Evolutionary conservation across 2,329 filamentous ascomycete species (phyloP), one percentile per base, ranked within the genome.

Genomic region (Piedraia hortae): DNA sequence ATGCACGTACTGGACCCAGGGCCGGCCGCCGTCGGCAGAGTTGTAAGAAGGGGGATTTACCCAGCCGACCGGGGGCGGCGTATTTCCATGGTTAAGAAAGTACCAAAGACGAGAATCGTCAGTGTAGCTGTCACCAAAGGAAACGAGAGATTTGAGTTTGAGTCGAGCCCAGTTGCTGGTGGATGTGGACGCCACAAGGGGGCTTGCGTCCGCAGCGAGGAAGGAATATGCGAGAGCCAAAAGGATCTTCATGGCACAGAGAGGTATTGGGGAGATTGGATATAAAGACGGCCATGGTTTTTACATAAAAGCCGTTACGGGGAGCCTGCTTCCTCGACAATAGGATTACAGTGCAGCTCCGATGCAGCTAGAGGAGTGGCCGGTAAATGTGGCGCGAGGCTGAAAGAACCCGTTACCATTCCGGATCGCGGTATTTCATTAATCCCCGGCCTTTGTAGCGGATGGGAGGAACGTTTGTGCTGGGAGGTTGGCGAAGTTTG

Each of bases 101-200:
- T 73, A 77, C 6, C 37, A 36, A 6, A 73, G 39, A 6, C 72
- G 59, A 7, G 56, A 61, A 34, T 77, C 67, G 36, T 80, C 73
- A 1, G 69, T 74, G 23, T 32, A 32, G 30, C 30, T 73, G 41
- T 77, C 67, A 7, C 70, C 70, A 36, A 77, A 77, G 0, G 62
- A 54, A 20, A 75, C 56, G 16, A 75, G 41, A 22, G 59, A 66
- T 18, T 59, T 52, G 37, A 73, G 62, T 17, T 50, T 45, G 11
- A 42, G 41, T 13, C 52, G 31, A 17, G 35, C 31, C 49, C 47
- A 50, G 10, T 21, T 15, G 4, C 11, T 6, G 19, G 10, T 8
- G n/a, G n/a, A n/a, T n/a, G n/a, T n/a, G n/a, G n/a, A n/a, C n/a
- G n/a, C n/a, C n/a, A n/a, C n/a, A n/a, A n/a, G n/a, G n/a, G n/a